Percentiles rank a stretch among this genome's conserved stretches.
phyloP scores from a whole-genome alignment of 495 filamentous ascomycete species.

The Cetradonia linearis region DNA sequence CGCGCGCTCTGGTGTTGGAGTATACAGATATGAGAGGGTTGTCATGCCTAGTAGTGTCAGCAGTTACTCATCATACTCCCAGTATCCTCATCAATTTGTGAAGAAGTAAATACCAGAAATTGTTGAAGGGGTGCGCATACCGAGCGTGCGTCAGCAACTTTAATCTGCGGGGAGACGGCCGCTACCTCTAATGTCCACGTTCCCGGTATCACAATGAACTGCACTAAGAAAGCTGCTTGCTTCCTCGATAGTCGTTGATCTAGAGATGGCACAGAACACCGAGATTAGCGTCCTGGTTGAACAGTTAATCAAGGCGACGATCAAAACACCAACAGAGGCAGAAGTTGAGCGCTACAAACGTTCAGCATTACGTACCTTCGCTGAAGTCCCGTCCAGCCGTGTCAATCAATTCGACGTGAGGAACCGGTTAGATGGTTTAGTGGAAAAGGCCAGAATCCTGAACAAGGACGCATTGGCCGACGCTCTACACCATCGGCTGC shows the following conservation, averaged over 20 bases:
- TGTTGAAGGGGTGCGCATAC: neutral
- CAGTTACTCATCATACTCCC: neutral
- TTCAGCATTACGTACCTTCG: conserved; percentile 44
- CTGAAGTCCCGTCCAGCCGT: conserved; percentile 52
- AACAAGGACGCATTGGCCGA: conserved; percentile 73
- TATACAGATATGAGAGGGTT: neutral
- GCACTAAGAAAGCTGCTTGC: neutral
- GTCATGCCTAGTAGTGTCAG: conserved; percentile 8
- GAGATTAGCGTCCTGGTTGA: conserved; percentile 31
- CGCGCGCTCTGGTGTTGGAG: neutral
- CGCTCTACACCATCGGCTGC: conserved; percentile 54
- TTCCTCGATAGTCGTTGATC: neutral
- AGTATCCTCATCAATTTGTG: neutral
- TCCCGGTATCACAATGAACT: neutral
- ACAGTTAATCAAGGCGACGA: conserved; percentile 32
- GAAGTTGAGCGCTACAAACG: conserved; percentile 27
- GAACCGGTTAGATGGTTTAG: conserved; percentile 62
- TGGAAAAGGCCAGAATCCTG: conserved; percentile 77
- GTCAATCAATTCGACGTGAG: conserved; percentile 84
- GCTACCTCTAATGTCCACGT: neutral
- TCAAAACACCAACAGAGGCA: conserved; percentile 31
- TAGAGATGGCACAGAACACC: conserved; percentile 40
- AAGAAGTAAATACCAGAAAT: conserved; percentile 1
- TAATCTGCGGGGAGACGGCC: neutral
- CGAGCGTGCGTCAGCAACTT: neutral